These are phyloP conservation scores for Pistacia integerrima DNA, from an alignment of 345 rosid genomes.

Conservation along the genomic window DNA sequence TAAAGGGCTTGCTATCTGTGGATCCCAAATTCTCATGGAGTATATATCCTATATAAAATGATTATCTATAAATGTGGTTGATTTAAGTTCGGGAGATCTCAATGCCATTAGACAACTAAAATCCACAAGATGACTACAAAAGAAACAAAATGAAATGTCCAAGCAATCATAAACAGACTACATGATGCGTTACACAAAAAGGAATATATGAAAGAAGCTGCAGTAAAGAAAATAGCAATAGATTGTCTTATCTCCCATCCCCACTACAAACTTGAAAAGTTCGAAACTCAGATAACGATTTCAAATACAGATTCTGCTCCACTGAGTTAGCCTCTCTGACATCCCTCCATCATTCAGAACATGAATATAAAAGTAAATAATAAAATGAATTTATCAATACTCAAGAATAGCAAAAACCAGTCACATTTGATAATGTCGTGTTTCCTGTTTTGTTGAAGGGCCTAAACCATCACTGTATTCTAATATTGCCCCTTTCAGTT, in stretches of 20 bases:
- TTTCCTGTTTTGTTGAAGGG: conserved; percentile 3
- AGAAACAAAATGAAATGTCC: not conserved
- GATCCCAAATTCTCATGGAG: not conserved
- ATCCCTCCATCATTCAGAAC: not conserved
- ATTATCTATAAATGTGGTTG: too few relatives aligned
- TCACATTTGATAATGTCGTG: not conserved
- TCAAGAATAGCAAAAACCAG: not conserved
- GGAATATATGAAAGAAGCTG: too few relatives aligned
- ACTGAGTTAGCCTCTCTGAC: not conserved
- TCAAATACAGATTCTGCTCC: not conserved
- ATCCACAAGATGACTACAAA: not conserved
- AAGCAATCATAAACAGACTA: not conserved
- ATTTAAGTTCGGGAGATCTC: not conserved
- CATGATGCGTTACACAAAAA: not conserved
- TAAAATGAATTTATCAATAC: not conserved
- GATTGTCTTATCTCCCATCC: not conserved
- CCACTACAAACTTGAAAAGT: not conserved
- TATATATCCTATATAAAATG: not conserved
- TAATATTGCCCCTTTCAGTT: not conserved
- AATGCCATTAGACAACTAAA: not conserved
- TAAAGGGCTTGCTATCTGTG: not conserved
- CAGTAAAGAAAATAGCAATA: too few relatives aligned
- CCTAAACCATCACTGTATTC: not conserved
- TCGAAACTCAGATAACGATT: not conserved
- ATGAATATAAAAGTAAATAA: not conserved